phyloP scores from a whole-genome alignment of 2,329 filamentous ascomycete genomes.

The Ophiosphaerella herpotricha region DNA sequence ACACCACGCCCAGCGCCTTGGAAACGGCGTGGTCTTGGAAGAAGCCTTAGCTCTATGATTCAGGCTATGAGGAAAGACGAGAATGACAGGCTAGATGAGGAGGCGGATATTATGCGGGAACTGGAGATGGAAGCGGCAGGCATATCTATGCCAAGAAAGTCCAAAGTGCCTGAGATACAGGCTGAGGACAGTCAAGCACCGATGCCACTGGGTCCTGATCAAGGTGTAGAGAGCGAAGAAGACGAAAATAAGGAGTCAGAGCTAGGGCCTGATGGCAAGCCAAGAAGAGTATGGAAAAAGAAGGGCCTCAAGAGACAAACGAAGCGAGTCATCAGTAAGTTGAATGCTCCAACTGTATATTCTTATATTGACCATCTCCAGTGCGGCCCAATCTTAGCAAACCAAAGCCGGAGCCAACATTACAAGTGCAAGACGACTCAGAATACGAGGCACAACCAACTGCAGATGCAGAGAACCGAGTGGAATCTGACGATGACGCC shows the following conservation, averaged over 20 bases:
- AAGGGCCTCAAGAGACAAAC: slow-evolving; percentile 83
- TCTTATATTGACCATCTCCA: slow-evolving; percentile 28
- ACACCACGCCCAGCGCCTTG: slow-evolving; percentile 46
- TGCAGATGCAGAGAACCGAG: slow-evolving; percentile 43
- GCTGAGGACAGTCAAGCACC: slow-evolving; percentile 51
- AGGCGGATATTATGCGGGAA: slow-evolving; percentile 74
- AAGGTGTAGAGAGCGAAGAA: slow-evolving; percentile 60
- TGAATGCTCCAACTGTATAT: not conserved
- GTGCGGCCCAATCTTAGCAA: slow-evolving; percentile 46
- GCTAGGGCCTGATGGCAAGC: slow-evolving; percentile 61
- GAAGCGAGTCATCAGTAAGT: slow-evolving; percentile 62
- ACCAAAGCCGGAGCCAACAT: slow-evolving; percentile 49
- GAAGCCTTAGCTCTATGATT: slow-evolving; percentile 75
- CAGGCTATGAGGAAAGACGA: slow-evolving; percentile 67
- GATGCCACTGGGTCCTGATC: slow-evolving; percentile 54
- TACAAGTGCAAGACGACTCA: slow-evolving; percentile 29
- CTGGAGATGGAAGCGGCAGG: slow-evolving; percentile 58
- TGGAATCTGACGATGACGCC: slow-evolving; percentile 39
- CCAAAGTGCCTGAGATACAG: slow-evolving; percentile 39
- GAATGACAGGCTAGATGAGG: slow-evolving; percentile 64
- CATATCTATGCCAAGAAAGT: slow-evolving; percentile 26
- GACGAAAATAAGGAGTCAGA: slow-evolving; percentile 53
- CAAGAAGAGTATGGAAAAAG: slow-evolving; percentile 74
- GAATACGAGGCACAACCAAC: slow-evolving; percentile 38
- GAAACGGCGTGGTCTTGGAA: slow-evolving; percentile 57